Base-by-base conservation (phyloP, 495 filamentous ascomycete species). In the Lasiosphaeria miniovina region DNA sequence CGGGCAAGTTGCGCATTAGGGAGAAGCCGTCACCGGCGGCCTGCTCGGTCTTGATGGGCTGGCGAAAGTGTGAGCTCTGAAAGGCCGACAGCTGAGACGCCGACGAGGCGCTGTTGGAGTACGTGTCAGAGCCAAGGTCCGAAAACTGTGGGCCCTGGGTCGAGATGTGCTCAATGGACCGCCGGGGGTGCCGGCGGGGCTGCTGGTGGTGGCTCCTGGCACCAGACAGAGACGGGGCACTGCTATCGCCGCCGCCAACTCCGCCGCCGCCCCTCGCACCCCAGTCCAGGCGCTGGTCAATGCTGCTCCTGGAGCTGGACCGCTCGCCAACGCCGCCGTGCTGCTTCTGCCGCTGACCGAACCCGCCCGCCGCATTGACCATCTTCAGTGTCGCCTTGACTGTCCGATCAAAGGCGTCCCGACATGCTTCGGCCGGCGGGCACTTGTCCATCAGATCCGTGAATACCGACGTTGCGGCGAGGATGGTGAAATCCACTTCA, bases 341-440 rank as follows among this genome's bases (percentile, higher is more conserved):
- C 17, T 46, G 43, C 33, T 35, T 15, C 7, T 36, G 14, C 36
- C 12, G 61, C 36, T 77, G 82, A 10, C 87, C 88, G 66, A 94
- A 93, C 3, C 90, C 90, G 9, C 89, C 92, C 3, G 87, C 93
- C 0, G 87, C 88, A 61, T 90, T 81, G 60, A 86, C 89, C 93
- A 97, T 96, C 62, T 90, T 88, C 8, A 98, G 86, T 0, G 93
- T 96, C 36, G 93, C 93, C 74, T 90, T 96, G 65, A 89, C 92
- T 81, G 96, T 98, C 48, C 93, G 86, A 63, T 95, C 91, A 73
- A 98, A 96, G 11, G 93, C 92, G 71, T 97, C 93, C 3, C 91
- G 84, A 66, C 93, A 98, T n/a, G 93, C 65, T 35, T 74, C 78
- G n/a, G 78, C 71, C 2, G 74, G 72, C 14, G 67, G 75, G 51